These are phyloP conservation scores for Cadophora luteo-olivacea DNA, from an alignment of 2,329 filamentous ascomycete species.

Conservation along the genomic window DNA sequence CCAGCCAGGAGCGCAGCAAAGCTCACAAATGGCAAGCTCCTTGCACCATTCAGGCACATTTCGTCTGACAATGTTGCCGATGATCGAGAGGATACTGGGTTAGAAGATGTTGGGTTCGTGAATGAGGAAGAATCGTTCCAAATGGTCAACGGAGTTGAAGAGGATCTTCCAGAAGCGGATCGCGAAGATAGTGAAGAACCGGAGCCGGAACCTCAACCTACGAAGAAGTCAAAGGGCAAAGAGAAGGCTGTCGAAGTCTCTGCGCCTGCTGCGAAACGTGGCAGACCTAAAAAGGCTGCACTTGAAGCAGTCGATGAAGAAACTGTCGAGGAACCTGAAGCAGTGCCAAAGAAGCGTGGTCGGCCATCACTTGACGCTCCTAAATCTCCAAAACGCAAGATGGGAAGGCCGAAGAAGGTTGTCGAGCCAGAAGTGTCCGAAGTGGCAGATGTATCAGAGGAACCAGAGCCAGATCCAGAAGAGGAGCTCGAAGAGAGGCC, in stretches of 20 bases:
- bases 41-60: constrained; percentile 22
- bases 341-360: constrained; percentile 9
- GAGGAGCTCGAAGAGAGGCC: constrained; percentile 26
- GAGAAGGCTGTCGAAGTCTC: constrained; percentile 39
- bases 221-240: constrained; percentile 32
- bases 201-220: constrained; percentile 31
- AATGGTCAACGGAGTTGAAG: constrained; percentile 38
- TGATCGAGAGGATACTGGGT: constrained; percentile 43
- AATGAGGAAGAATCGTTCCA: constrained; percentile 37
- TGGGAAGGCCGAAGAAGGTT: constrained; percentile 23
- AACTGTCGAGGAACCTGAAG: constrained; percentile 18
- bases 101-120: constrained; percentile 60
- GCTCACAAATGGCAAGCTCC: constrained; percentile 34
- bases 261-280: constrained; percentile 38
- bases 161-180: constrained; percentile 41
- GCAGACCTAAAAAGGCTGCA: constrained; percentile 39
- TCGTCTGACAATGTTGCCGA: constrained; percentile 18
- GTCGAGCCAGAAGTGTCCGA: constrained; percentile 27
- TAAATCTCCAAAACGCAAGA: constrained; percentile 22
- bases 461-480: constrained; percentile 20
- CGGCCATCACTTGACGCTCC: constrained; percentile 21
- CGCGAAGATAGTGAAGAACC: constrained; percentile 31
- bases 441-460: constrained; percentile 15
- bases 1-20: constrained; percentile 29
- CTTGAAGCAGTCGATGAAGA: constrained; percentile 23